Conservation (phyloP, 148 eudicot species). For the Vaccinium corymbosum region DNA sequence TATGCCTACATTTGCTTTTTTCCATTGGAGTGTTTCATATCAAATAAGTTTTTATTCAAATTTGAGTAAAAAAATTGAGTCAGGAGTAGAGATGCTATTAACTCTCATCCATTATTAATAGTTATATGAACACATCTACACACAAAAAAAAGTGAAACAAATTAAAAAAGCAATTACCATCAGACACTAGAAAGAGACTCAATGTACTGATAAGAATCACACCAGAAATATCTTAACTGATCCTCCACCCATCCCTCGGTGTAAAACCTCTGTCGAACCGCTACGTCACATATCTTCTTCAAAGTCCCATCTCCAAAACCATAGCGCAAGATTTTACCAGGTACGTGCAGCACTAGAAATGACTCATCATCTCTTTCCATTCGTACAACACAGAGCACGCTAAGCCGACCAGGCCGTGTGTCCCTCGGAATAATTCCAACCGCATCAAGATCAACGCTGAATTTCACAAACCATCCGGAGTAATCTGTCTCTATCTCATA, state of each 20-base stretch:
- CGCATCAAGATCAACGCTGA: conserved; percentile 14
- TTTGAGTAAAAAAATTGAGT: too few relatives aligned
- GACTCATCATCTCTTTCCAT: not conserved
- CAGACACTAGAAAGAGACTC: not conserved
- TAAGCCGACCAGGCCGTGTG: not conserved
- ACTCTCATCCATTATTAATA: too few relatives aligned
- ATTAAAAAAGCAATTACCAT: not conserved
- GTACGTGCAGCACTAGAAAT: not conserved
- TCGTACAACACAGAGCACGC: conserved; percentile 5
- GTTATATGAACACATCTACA: too few relatives aligned
- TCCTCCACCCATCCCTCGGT: not conserved
- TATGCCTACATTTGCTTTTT: too few relatives aligned
- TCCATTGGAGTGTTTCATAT: too few relatives aligned
- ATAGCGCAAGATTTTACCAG: not conserved
- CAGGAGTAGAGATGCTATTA: too few relatives aligned
- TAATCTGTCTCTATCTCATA: conserved; percentile 30
- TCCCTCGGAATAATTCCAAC: not conserved
- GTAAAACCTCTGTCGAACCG: not conserved
- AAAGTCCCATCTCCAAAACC: not conserved
- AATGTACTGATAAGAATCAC: not conserved
- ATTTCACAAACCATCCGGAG: conserved; percentile 29
- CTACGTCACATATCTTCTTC: not conserved
- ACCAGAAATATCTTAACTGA: not conserved
- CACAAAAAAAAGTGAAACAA: too few relatives aligned
- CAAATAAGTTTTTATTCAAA: too few relatives aligned